These are phyloP conservation scores for Backusella parvicylindrica DNA, from an alignment of 192 early-diverging fungal genomes.

Conservation along the genomic window DNA sequence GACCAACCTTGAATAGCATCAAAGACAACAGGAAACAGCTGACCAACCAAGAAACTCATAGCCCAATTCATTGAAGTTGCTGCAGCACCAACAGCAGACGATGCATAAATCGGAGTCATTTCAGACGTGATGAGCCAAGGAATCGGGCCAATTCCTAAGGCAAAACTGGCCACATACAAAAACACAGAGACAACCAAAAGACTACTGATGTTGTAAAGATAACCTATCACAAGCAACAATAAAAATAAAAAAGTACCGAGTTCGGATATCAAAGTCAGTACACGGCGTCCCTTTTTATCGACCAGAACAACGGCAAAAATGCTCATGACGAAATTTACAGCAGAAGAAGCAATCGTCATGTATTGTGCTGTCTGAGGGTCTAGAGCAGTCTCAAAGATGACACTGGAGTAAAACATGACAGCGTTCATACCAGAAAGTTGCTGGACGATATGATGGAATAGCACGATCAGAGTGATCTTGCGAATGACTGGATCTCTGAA, in stretches of 20 bases:
- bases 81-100: constrained; percentile 43
- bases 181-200: constrained; percentile 34
- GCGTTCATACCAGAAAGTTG: constrained; percentile 87
- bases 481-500: constrained; percentile 26
- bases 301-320: constrained; percentile 81
- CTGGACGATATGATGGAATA: constrained; percentile 69
- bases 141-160: constrained; percentile 54
- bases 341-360: constrained; percentile 53
- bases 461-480: constrained; percentile 51
- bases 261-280: constrained; percentile 54
- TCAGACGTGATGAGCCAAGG: constrained; percentile 57
- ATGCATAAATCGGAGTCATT: constrained; percentile 48
- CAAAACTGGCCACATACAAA: constrained; percentile 53
- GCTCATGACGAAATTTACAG: constrained; percentile 81
- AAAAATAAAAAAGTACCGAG: constrained; percentile 59
- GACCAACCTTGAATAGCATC: constrained; percentile 40
- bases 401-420: constrained; percentile 73
- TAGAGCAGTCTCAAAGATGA: constrained; percentile 56
- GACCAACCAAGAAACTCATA: constrained; percentile 49
- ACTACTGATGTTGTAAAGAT: constrained; percentile 1
- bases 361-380: constrained; percentile 20
- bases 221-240: constrained; percentile 38
- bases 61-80: constrained; percentile 43
- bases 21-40: constrained; percentile 45
- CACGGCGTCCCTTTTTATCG: constrained; percentile 81